phyloP scores from a whole-genome alignment of 805 yeast genomes.

The Candida awuae region DNA sequence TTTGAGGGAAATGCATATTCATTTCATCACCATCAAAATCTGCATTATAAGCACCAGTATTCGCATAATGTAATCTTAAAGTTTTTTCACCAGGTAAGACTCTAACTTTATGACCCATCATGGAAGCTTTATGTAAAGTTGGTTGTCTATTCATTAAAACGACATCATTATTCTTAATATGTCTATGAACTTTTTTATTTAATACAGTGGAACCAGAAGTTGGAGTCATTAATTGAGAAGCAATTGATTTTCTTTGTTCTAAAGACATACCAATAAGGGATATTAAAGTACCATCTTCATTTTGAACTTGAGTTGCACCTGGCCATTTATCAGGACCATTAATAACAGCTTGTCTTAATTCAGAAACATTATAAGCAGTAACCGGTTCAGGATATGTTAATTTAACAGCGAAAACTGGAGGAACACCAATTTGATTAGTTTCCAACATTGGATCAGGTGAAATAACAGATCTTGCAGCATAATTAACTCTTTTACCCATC shows the following conservation, averaged over 20 bases:
- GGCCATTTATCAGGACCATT: constrained; percentile 99
- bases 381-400: constrained; percentile 98
- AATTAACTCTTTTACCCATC: constrained; percentile 99
- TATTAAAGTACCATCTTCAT: constrained; percentile 83
- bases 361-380: constrained; percentile 82
- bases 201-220: constrained; percentile 50
- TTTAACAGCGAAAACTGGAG: constrained; percentile 95
- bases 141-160: constrained; percentile 99
- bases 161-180: constrained; percentile 88
- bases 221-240: constrained; percentile 91
- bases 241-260: constrained; percentile 92
- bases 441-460: constrained; percentile 98
- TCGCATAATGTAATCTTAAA: constrained; percentile 92
- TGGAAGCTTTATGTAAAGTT: constrained; percentile 96
- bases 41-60: constrained; percentile 97
- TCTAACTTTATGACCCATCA: constrained; percentile 99
- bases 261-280: constrained; percentile 80
- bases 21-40: constrained; percentile 99
- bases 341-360: constrained; percentile 86
- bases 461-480: constrained; percentile 97
- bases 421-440: constrained; percentile 97
- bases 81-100: constrained; percentile 98
- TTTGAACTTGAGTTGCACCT: constrained; percentile 93
- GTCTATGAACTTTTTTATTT: constrained; percentile 91
- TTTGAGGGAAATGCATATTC: constrained; percentile 99